Evolutionary conservation across 768 basidiomycete species (phyloP).

Genomic region (Boletus rubroflammeus): DNA sequence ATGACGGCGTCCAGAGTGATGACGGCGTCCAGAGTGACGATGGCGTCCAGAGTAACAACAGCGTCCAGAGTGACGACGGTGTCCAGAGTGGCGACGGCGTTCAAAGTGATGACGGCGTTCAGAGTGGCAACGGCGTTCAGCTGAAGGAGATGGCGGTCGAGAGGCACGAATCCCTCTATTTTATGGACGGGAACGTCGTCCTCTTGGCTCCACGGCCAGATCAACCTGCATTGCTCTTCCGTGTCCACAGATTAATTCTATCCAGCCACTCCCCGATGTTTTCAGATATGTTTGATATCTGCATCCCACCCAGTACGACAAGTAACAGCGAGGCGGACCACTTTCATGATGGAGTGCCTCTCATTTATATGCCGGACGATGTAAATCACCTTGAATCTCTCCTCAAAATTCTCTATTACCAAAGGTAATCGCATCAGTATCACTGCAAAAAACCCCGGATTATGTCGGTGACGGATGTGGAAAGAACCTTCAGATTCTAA

Average conservation of each 20-base stretch:
- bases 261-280: conserved; percentile 8
- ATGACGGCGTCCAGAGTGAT: too few relatives aligned
- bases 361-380: conserved; percentile 6
- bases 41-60: too few relatives aligned
- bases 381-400: conserved; percentile 5
- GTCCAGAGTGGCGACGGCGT: too few relatives aligned
- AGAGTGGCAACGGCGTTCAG: conserved; percentile 33
- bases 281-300: conserved; percentile 5
- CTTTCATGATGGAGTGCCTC: conserved; percentile 5
- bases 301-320: neutral
- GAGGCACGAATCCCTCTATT: conserved; percentile 9
- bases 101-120: too few relatives aligned
- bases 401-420: conserved; percentile 11
- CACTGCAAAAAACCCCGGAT: too few relatives aligned
- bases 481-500: too few relatives aligned
- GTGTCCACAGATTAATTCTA: conserved; percentile 14
- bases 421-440: neutral
- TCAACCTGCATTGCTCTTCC: conserved; percentile 1
- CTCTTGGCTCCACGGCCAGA: neutral
- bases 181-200: conserved; percentile 5
- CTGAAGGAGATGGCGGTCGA: neutral
- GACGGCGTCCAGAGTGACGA: too few relatives aligned
- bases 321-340: neutral
- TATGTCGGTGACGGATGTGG: too few relatives aligned
- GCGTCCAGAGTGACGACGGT: too few relatives aligned